Percentiles rank a stretch among this genome's conserved stretches.
phyloP scores from a whole-genome alignment of 2,329 filamentous ascomycete species.

The Zasmidium citrigriseum region DNA sequence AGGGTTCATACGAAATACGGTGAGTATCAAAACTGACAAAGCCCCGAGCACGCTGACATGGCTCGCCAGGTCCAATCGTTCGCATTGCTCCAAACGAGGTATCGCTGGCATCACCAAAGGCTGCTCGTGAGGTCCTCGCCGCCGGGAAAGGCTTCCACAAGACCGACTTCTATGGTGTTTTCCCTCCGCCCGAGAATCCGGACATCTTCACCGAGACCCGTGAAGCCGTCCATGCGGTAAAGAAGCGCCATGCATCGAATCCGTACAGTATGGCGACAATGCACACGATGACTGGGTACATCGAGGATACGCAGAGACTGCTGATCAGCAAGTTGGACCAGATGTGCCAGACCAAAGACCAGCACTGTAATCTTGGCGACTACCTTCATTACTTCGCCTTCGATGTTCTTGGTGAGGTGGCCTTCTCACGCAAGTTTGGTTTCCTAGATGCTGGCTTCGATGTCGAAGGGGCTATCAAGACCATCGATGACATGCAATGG shows the following conservation, averaged over 20 bases:
- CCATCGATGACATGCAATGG: conserved; percentile 54
- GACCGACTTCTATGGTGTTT: conserved; percentile 44
- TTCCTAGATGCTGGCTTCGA: conserved; percentile 54
- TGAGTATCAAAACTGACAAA: not conserved
- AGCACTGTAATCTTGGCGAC: conserved; percentile 49
- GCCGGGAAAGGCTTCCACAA: conserved; percentile 36
- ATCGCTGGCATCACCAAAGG: conserved; percentile 31
- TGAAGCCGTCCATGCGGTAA: conserved; percentile 56
- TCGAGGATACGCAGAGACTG: conserved; percentile 54
- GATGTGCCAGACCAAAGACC: conserved; percentile 37
- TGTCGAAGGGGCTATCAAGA: conserved; percentile 54
- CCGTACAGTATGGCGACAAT: conserved; percentile 58
- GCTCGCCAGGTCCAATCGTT: conserved; percentile 29
- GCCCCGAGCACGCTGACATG: not conserved
- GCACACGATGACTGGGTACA: conserved; percentile 54
- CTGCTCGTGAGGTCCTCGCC: conserved; percentile 33
- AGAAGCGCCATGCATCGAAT: conserved; percentile 47
- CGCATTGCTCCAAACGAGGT: conserved; percentile 35
- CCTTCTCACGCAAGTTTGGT: conserved; percentile 50
- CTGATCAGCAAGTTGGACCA: conserved; percentile 47
- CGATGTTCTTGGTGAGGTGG: conserved; percentile 40
- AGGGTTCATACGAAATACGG: conserved; percentile 24
- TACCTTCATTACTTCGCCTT: conserved; percentile 41
- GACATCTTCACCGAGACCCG: conserved; percentile 60
- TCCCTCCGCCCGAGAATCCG: conserved; percentile 58